Base-by-base conservation (phyloP, 306 rosid species). In the Lotus japonicus region DNA sequence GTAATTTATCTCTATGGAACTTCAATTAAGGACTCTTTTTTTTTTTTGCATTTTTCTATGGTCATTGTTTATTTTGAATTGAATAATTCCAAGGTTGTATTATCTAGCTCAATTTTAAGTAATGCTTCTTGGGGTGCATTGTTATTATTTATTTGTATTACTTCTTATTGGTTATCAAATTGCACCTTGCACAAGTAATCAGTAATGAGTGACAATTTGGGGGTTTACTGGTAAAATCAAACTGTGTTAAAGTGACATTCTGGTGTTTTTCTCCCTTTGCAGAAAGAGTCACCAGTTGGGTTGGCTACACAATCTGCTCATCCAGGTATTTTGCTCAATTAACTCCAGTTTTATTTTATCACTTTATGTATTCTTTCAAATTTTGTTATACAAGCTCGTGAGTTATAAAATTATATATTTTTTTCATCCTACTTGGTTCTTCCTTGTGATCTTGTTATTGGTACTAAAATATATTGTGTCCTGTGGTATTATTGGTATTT, bases 281-380 rank as follows among this genome's bases (percentile, higher is more conserved):
- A 92, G 98, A 92, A 86, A 73, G 96, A 92, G 73, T 70, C 96
- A 1, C 98, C 98, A 11, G 44, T 84, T 6, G 95, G 96, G 53
- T 46, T 69, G 71, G 74, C 86, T 42, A 87, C 98, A 2, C 81
- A 84, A 58, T 92, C 98, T 64, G 98, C 98, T 49, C 96, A 89
- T 77, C 98, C 98, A 57, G 95, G 95, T 89, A 71, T 66, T 46
- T 50, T 58, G 31, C 54, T 73, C 36, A 33, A 7, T 50, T 56
- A n/a, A 6, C 16, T 33, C 0, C 17, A 5, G 11, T 18, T 50
- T 45, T 5, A 36, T 21, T 56, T 19, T 18, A 15, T 54, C 44
- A 26, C 62, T 53, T 61, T 1, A 21, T 17, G 5, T 3, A 5
- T 35, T 13, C 6, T 38, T 16, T 61, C 19, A 26, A n/a, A 33